Evolutionary conservation across 1,284 basidiomycete genomes (phyloP), one percentile per base, ranked within the genome.

Genomic region (Trichosporon sp.): DNA sequence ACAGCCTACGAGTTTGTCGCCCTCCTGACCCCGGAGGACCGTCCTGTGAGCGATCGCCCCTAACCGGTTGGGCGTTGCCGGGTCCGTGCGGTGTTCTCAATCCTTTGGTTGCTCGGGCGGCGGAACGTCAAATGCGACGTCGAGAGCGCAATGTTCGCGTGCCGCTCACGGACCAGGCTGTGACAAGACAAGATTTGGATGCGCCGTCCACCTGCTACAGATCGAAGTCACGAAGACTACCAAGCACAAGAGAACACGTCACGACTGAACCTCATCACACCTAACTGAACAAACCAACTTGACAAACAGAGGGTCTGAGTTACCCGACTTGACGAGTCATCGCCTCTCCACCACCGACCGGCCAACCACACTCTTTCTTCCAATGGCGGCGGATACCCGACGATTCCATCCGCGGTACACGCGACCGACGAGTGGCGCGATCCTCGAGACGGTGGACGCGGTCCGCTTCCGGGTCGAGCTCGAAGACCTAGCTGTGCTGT

Each of bases 391-490:
- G 47, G 47, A 51, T 15, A 31, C 27, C 56, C 56, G 56, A 18
- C 56, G 56, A 15, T 60, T 60, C 56, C 56, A 60, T 29, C 56
- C 56, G 18, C 56, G 56, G 1, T 60, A 60, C 56, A 60, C 56
- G 18, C 56, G 56, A 18, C 56, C 56, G 21, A 23, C 27, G 56
- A 60, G 8, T 23, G 56, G 56, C 15, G 27, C 56, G 9, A 60
- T 60, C 29, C 27, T 60, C 56, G 56, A 60, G 31, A 60, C 56
- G 56, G 56, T 60, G 15, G 56, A 60, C 56, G 56, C 56, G 29
- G 56, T 60, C 13, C 56, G 56, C 27, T 60, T 60, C 29, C 56
- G 56, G 15, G 56, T 60, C 29, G 56, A 60, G 56, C 56, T 60
- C 5, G 56, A 60, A 29, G 56, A 60, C 12, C 29, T 60, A 13